Conservation (phyloP, 305 asterid species). For the Fraxinus nigra region DNA sequence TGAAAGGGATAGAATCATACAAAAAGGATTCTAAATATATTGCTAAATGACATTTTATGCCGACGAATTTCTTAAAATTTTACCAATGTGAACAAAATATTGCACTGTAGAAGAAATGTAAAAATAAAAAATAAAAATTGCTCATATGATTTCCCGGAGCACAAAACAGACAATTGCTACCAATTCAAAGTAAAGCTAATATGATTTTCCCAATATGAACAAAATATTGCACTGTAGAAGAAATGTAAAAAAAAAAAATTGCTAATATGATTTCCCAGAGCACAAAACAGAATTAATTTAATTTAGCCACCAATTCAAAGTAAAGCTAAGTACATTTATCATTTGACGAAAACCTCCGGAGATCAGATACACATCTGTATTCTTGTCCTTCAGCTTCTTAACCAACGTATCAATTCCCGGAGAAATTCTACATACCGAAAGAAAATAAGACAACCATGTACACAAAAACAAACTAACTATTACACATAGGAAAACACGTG, state of each 20-base stretch:
- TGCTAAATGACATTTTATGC: background rate
- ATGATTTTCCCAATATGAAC: background rate
- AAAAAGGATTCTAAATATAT: background rate
- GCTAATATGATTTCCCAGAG: background rate
- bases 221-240: background rate
- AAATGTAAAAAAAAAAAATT: background rate
- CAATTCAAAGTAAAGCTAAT: constrained; percentile 8
- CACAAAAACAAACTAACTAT: background rate
- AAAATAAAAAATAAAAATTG: too few relatives aligned
- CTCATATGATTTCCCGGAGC: background rate
- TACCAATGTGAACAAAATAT: background rate
- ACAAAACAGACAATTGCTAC: background rate
- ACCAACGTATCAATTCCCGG: constrained; percentile 82
- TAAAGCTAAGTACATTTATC: constrained; percentile 64
- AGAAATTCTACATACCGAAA: constrained; percentile 59
- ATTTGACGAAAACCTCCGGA: constrained; percentile 97
- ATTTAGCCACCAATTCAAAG: constrained; percentile 7
- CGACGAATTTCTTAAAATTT: background rate
- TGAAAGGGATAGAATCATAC: background rate
- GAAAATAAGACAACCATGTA: constrained; percentile 16
- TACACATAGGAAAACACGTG: background rate
- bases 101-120: background rate
- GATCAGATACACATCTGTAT: constrained; percentile 63
- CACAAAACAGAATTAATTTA: background rate
- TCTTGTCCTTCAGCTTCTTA: constrained; percentile 60